Percentiles rank a stretch among this genome's conserved stretches.
Conservation (phyloP, 169 alveolate genomes). For the Cryptosporidium viatorum region DNA sequence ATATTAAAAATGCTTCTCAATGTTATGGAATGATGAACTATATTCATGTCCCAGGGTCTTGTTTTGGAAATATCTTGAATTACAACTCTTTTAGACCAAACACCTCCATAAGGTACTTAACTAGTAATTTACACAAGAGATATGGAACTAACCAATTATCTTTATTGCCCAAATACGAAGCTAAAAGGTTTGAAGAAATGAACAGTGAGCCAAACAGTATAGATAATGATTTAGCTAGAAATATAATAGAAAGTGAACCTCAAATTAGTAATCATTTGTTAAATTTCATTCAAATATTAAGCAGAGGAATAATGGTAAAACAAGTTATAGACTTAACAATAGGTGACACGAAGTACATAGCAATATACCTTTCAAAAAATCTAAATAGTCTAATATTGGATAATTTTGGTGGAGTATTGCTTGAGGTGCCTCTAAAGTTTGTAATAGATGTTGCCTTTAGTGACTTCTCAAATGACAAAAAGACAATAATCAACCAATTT, state of each 20-base stretch:
- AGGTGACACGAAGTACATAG: slow-evolving; percentile 46
- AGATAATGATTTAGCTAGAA: not conserved
- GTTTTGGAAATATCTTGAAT: not conserved
- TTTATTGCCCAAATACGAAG: slow-evolving; percentile 39
- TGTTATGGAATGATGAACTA: not conserved
- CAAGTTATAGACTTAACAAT: slow-evolving; percentile 25
- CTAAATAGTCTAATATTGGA: slow-evolving; percentile 25
- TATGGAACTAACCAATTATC: slow-evolving; percentile 44
- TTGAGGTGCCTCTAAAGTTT: slow-evolving; percentile 51
- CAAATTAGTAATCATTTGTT: not conserved
- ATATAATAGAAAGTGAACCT: not conserved
- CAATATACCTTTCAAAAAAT: slow-evolving; percentile 52
- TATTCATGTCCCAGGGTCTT: not conserved
- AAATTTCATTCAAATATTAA: slow-evolving; percentile 7
- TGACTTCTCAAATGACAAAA: slow-evolving; percentile 9
- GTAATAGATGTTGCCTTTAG: slow-evolving; percentile 20
- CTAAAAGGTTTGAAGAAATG: not conserved
- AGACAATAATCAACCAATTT: not conserved
- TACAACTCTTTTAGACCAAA: slow-evolving; percentile 35
- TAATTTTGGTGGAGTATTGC: slow-evolving; percentile 56
- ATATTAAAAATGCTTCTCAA: not conserved
- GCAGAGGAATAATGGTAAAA: slow-evolving; percentile 42
- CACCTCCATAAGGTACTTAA: slow-evolving; percentile 43
- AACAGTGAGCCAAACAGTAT: not conserved
- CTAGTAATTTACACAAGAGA: slow-evolving; percentile 35